Percentiles rank a stretch among this genome's conserved stretches.
phyloP scores from a whole-genome alignment of 306 rosid species.

The Castanea mollissima region DNA sequence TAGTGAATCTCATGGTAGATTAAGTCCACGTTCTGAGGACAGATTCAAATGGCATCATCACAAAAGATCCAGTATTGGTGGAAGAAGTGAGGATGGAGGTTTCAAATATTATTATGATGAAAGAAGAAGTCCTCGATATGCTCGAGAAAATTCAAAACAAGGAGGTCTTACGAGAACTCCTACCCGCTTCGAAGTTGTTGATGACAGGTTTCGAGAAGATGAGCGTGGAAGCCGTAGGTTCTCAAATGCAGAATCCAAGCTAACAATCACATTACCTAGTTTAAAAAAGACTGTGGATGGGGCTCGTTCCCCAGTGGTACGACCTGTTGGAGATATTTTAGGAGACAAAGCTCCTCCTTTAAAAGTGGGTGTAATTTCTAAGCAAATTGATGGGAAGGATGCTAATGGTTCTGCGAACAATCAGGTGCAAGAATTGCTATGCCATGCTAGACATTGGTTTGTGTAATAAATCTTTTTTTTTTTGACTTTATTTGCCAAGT shows the following conservation, averaged over 20 bases:
- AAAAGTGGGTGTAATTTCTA: conserved; percentile 33
- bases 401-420: conserved; percentile 26
- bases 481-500: not conserved
- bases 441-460: conserved; percentile 4
- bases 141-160: conserved; percentile 33
- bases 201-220: conserved; percentile 67
- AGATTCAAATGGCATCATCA: conserved; percentile 9
- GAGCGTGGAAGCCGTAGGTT: conserved; percentile 34
- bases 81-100: conserved; percentile 33
- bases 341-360: conserved; percentile 31
- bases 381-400: conserved; percentile 21
- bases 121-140: conserved; percentile 63
- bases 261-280: conserved; percentile 26
- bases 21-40: conserved; percentile 28
- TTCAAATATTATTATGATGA: conserved; percentile 60
- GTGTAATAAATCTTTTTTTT: not conserved
- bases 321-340: conserved; percentile 13
- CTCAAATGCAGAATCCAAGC: conserved; percentile 41
- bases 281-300: conserved; percentile 27
- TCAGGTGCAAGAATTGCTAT: conserved; percentile 25
- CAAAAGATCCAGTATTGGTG: conserved; percentile 40
- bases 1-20: conserved; percentile 32
- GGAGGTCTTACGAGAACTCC: conserved; percentile 46
- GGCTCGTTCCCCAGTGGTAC: conserved; percentile 22
- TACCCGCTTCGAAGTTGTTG: conserved; percentile 71